Percentiles rank a stretch among this genome's conserved stretches.
phyloP scores from a whole-genome alignment of 805 yeast genomes.

The Peterozyma toletana region DNA sequence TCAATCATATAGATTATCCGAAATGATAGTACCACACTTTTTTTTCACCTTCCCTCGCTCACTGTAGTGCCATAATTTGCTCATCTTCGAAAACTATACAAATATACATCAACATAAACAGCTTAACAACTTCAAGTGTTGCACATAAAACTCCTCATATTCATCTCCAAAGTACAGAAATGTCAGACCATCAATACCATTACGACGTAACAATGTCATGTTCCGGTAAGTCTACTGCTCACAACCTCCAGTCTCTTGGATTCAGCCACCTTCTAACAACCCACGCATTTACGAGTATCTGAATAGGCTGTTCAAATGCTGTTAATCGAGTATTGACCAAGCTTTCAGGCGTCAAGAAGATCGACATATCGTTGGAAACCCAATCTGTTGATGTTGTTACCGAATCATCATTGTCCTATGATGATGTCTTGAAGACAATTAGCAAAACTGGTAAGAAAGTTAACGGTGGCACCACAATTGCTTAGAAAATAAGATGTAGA shows the following conservation, averaged over 20 bases:
- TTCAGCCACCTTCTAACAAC: background rate
- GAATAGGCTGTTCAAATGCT: slow-evolving; percentile 73
- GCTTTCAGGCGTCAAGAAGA: slow-evolving; percentile 65
- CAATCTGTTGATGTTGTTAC: slow-evolving; percentile 80
- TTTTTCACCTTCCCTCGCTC: too few relatives aligned
- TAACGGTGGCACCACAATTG: slow-evolving; percentile 51
- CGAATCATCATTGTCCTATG: slow-evolving; percentile 48
- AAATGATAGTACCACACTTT: too few relatives aligned
- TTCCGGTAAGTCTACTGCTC: slow-evolving; percentile 33
- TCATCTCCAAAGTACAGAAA: slow-evolving; percentile 9
- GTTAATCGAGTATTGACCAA: slow-evolving; percentile 67
- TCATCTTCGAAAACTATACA: too few relatives aligned
- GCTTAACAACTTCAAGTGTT: too few relatives aligned
- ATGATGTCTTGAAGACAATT: slow-evolving; percentile 73
- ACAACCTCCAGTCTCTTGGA: too few relatives aligned
- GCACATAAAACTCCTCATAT: too few relatives aligned
- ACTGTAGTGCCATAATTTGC: too few relatives aligned
- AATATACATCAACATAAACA: too few relatives aligned
- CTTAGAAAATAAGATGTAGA: slow-evolving; percentile 14
- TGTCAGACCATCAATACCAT: slow-evolving; percentile 59
- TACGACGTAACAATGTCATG: slow-evolving; percentile 84
- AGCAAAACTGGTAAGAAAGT: slow-evolving; percentile 89
- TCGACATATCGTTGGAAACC: slow-evolving; percentile 68
- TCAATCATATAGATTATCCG: too few relatives aligned
- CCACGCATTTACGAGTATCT: background rate